Percentiles rank a stretch among this genome's conserved stretches.
phyloP scores from a whole-genome alignment of 331 rosid genomes.

The Pyrus hybrid region DNA sequence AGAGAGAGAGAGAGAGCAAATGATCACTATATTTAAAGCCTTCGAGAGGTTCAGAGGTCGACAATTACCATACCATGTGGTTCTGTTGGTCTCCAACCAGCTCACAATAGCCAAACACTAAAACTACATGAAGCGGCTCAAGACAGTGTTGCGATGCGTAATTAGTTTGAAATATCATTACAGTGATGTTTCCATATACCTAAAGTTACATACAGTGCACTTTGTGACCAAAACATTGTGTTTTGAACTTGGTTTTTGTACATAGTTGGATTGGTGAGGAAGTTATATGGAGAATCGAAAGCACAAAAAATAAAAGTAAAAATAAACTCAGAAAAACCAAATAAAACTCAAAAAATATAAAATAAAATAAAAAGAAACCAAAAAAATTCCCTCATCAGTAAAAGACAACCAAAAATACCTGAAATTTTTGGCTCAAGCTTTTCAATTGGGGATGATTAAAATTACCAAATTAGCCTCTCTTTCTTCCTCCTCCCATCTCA shows the following conservation, averaged over 20 bases:
- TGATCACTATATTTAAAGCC: constrained; percentile 1
- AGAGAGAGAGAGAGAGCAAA: background rate
- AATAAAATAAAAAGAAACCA: background rate
- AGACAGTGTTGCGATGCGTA: background rate
- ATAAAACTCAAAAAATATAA: background rate
- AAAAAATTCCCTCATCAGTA: constrained; percentile 14
- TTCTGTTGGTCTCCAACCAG: constrained; percentile 36
- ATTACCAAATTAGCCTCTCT: background rate
- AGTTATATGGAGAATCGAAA: constrained; percentile 16
- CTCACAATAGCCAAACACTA: constrained; percentile 28
- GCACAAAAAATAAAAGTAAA: background rate
- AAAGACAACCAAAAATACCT: constrained; percentile 32
- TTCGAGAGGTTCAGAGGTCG: constrained; percentile 5
- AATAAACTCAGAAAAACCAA: background rate
- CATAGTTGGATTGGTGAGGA: constrained; percentile 20
- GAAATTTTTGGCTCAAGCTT: constrained; percentile 11
- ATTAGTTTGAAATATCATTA: no score
- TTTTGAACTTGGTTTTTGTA: constrained; percentile 14
- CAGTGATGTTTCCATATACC: no score
- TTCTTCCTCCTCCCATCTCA: constrained; percentile 13
- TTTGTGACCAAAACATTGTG: constrained; percentile 10
- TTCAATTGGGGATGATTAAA: background rate
- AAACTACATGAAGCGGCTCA: constrained; percentile 25
- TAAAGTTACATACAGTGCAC: background rate
- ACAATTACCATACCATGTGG: constrained; percentile 30